These are phyloP conservation scores for Arachnomyces sp. DNA, from an alignment of 2,329 filamentous ascomycete species.

Conservation along the genomic window DNA sequence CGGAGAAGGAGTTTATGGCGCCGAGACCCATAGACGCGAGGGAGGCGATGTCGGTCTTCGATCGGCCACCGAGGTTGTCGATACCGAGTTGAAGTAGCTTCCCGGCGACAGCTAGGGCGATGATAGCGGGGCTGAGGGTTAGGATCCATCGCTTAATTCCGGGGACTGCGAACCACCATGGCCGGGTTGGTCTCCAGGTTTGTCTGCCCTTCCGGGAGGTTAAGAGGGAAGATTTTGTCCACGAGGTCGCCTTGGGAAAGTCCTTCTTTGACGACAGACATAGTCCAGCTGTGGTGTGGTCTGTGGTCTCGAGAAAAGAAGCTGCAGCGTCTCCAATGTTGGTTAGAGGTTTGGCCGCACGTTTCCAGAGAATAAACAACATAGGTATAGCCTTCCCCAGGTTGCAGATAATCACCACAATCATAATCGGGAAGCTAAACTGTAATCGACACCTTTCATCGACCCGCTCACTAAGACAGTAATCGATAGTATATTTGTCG, in stretches of 20 bases:
- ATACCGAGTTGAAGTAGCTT: slow-evolving; percentile 5
- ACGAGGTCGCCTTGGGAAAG: not conserved
- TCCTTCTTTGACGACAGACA: slow-evolving; percentile 17
- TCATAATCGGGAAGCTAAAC: slow-evolving; percentile 10
- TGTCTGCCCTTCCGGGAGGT: slow-evolving; percentile 5
- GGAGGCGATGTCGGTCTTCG: too few relatives aligned
- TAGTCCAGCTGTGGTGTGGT: slow-evolving; percentile 20
- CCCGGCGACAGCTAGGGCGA: slow-evolving; percentile 9
- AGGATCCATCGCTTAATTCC: slow-evolving; percentile 16
- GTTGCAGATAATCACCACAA: slow-evolving; percentile 13
- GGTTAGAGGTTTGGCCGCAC: slow-evolving; percentile 11
- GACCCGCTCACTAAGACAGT: slow-evolving; percentile 13
- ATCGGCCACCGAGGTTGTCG: not conserved
- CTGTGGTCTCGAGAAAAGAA: slow-evolving; percentile 27
- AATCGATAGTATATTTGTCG: not conserved
- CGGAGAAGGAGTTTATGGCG: too few relatives aligned
- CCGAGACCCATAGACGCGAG: too few relatives aligned
- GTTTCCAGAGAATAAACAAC: slow-evolving; percentile 10
- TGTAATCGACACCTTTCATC: slow-evolving; percentile 15
- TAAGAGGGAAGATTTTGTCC: slow-evolving; percentile 1
- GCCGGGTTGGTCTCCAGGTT: not conserved
- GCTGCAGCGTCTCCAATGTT: slow-evolving; percentile 31
- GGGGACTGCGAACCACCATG: slow-evolving; percentile 7
- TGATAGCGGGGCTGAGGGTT: slow-evolving; percentile 4
- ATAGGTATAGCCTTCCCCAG: slow-evolving; percentile 11